phyloP scores from a whole-genome alignment of 2,329 filamentous ascomycete genomes.

The Fusarium tjaetaba region DNA sequence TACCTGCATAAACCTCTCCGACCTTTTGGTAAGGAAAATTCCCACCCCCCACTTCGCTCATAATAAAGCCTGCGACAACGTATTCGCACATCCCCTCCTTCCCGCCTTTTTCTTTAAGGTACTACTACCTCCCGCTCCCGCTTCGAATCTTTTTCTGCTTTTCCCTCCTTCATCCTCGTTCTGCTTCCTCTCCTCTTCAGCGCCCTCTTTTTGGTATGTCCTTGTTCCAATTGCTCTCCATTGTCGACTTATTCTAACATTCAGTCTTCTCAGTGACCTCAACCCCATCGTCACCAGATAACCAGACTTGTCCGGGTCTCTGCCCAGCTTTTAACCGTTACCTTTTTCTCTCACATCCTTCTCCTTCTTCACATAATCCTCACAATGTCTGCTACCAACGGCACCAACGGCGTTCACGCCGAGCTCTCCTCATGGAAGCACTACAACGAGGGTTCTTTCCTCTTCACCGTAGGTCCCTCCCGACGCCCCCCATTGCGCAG shows the following conservation, averaged over 20 bases:
- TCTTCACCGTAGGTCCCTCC: conserved; percentile 74
- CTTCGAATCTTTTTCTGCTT: conserved; percentile 43
- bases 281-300: conserved; percentile 32
- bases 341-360: conserved; percentile 25
- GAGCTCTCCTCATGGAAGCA: conserved; percentile 52
- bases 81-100: conserved; percentile 46
- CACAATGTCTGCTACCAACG: conserved; percentile 67
- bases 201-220: conserved; percentile 21
- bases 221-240: conserved; percentile 2
- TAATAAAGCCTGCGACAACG: conserved; percentile 38
- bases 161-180: conserved; percentile 38
- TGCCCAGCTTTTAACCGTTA: conserved; percentile 38
- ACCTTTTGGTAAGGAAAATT: conserved; percentile 22
- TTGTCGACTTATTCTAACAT: conserved; percentile 30
- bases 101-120: conserved; percentile 41
- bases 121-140: conserved; percentile 45
- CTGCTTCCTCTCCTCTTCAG: conserved; percentile 21
- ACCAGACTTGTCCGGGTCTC: conserved; percentile 36
- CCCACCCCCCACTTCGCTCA: conserved; percentile 39
- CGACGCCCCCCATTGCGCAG: neutral
- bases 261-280: conserved; percentile 34
- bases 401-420: conserved; percentile 52
- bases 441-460: conserved; percentile 76
- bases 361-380: conserved; percentile 36
- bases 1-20: conserved; percentile 14